These are phyloP conservation scores for Clarireedia hainanense DNA, from an alignment of 2,329 filamentous ascomycete species.

Conservation along the genomic window DNA sequence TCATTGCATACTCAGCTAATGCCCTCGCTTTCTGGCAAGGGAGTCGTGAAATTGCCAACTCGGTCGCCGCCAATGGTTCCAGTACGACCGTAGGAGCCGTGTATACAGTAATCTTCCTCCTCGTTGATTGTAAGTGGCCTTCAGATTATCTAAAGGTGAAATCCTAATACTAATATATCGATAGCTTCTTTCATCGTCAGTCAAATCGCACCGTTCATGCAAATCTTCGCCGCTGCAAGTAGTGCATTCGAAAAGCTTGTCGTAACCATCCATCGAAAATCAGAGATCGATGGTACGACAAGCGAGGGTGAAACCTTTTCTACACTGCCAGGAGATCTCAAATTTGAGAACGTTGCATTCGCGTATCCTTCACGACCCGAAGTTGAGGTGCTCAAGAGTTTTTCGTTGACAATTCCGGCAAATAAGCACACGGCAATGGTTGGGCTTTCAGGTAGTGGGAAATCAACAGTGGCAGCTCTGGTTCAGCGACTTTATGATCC, in stretches of 20 bases:
- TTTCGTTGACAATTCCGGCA: conserved; percentile 23
- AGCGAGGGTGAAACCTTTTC: conserved; percentile 18
- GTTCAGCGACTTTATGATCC: conserved; percentile 48
- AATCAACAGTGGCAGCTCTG: conserved; percentile 48
- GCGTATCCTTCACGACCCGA: conserved; percentile 25
- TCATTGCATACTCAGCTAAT: conserved; percentile 35
- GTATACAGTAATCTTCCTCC: conserved; percentile 44
- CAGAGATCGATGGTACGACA: background rate
- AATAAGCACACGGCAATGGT: conserved; percentile 42
- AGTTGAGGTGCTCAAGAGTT: conserved; percentile 24
- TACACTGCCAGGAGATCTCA: background rate
- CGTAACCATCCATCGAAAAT: background rate
- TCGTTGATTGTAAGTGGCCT: conserved; percentile 39
- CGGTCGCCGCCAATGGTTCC: conserved; percentile 30
- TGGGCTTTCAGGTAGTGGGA: conserved; percentile 49
- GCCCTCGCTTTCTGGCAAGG: conserved; percentile 52
- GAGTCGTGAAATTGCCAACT: conserved; percentile 28
- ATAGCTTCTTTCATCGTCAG: conserved; percentile 1
- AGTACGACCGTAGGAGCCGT: conserved; percentile 3
- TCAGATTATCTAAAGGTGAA: no score
- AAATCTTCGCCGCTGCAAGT: conserved; percentile 1
- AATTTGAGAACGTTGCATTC: conserved; percentile 30
- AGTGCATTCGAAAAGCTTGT: background rate
- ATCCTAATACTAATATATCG: background rate
- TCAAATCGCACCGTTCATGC: conserved; percentile 4